These are phyloP conservation scores for Nemania abortiva DNA, from an alignment of 2,329 filamentous ascomycete species.

Conservation along the genomic window DNA sequence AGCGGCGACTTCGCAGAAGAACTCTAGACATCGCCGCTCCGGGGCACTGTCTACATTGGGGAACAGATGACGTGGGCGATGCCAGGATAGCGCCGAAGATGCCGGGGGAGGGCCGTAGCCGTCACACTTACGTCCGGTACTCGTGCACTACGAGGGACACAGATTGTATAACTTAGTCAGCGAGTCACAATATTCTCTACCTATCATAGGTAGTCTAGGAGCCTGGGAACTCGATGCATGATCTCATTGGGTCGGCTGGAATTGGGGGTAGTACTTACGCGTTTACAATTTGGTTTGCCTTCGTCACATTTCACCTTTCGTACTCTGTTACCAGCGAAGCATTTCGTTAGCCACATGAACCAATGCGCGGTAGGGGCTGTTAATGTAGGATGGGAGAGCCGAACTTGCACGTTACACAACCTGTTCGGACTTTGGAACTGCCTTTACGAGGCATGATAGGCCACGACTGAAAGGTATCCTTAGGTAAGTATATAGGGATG, in stretches of 20 bases:
- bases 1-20: constrained; percentile 55
- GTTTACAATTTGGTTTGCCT: constrained; percentile 45
- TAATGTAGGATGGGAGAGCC: constrained; percentile 9
- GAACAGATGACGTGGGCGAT: constrained; percentile 52
- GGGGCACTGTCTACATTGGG: constrained; percentile 41
- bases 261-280: constrained; percentile 32
- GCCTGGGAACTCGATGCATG: not conserved
- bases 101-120: constrained; percentile 46
- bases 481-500: constrained; percentile 19
- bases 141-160: constrained; percentile 39
- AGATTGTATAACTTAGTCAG: constrained; percentile 15
- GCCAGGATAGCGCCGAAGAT: constrained; percentile 49
- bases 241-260: not conserved
- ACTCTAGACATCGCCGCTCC: constrained; percentile 53
- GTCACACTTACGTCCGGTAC: constrained; percentile 51
- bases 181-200: not conserved
- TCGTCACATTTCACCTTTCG: constrained; percentile 50
- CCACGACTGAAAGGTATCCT: not conserved
- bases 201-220: not conserved
- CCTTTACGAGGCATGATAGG: constrained; percentile 47
- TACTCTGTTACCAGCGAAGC: constrained; percentile 34
- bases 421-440: constrained; percentile 46
- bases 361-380: not conserved
- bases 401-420: constrained; percentile 46
- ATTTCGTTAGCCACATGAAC: constrained; percentile 23